Base-by-base conservation (phyloP, 768 basidiomycete genomes). In the Psilocybe subaeruginosa region DNA sequence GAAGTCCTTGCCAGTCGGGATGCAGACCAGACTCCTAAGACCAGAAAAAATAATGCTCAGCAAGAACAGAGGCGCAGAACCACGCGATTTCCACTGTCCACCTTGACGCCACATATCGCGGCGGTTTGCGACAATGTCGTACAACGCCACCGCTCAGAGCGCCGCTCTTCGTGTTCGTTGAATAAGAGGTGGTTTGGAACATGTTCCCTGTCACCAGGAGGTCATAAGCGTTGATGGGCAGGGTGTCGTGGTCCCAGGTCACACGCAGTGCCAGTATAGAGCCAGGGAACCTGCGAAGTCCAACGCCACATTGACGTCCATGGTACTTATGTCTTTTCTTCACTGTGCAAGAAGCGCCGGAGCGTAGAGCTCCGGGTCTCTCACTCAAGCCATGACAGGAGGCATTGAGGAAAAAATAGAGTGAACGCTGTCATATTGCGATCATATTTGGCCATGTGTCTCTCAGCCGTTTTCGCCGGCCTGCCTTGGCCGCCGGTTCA, bases 231-330 rank as follows among this genome's bases (percentile, higher is more conserved):
- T n/a, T 35, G n/a, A 43, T 43, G 41, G n/a, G 41, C 11, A 5
- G 16, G 30, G 47, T 49, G 19, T 27, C 47, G 47, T 43, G 30
- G 52, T 60, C 59, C 19, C 59, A 60, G 30, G 52, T 60, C 59
- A 31, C 59, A 60, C 59, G 59, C 14, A 59, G 30, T 60, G 52
- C 37, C 46, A 60, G 49, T 19, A 45, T 53, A 60, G 43, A 37
- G 52, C 59, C 30, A 47, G 46, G 37, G 59, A 53, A 54, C 35
- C 39, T 54, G 59, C 59, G 59, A 60, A 60, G 45, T 54, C 7
- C 17, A 46, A 54, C 58, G 53, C 59, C 59, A 60, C 53, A 12
- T 54, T 60, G 52, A 54, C 59, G 47, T 54, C 14, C 59, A 60
- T 47, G 53, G 31, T 54, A 37, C 43, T 39, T 54, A 47, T 47